A percentile compares a stretch with the other conserved stretches of the same genome.
Conservation (phyloP, 352 stramenopile species). For the Globisporangium radiosum region DNA sequence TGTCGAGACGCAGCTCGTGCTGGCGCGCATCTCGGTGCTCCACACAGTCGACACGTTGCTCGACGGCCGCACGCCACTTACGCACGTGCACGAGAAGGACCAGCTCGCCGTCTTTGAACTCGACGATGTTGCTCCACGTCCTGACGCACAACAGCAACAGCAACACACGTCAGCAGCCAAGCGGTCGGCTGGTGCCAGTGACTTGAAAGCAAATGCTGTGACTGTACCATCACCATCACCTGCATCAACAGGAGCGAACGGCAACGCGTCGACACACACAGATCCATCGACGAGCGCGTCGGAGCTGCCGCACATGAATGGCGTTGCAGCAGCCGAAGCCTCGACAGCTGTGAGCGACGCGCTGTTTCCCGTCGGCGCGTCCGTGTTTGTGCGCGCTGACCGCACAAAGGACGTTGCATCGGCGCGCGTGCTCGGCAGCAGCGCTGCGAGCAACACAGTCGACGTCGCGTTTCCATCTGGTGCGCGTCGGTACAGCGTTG, state of each 20-base stretch:
- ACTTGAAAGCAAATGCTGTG: background rate
- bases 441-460: conserved; percentile 39
- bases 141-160: background rate
- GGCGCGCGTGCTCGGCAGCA: conserved; percentile 67
- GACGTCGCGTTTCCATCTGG: conserved; percentile 66
- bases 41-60: conserved; percentile 64
- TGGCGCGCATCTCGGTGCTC: conserved; percentile 48
- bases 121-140: background rate
- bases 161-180: background rate
- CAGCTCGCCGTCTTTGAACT: conserved; percentile 61
- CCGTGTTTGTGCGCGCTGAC: conserved; percentile 57
- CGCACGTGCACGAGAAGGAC: conserved; percentile 74
- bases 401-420: conserved; percentile 53
- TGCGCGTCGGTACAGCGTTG: conserved; percentile 52
- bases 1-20: conserved; percentile 26
- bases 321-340: background rate
- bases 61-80: conserved; percentile 51
- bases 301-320: background rate
- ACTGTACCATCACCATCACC: background rate
- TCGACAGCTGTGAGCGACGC: background rate
- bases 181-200: background rate
- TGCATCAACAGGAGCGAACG: no score
- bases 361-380: conserved; percentile 37
- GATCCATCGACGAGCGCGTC: background rate
- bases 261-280: no score